These are phyloP conservation scores for Beauveria sp. DNA, from an alignment of 2,329 filamentous ascomycete genomes.

Conservation along the genomic window DNA sequence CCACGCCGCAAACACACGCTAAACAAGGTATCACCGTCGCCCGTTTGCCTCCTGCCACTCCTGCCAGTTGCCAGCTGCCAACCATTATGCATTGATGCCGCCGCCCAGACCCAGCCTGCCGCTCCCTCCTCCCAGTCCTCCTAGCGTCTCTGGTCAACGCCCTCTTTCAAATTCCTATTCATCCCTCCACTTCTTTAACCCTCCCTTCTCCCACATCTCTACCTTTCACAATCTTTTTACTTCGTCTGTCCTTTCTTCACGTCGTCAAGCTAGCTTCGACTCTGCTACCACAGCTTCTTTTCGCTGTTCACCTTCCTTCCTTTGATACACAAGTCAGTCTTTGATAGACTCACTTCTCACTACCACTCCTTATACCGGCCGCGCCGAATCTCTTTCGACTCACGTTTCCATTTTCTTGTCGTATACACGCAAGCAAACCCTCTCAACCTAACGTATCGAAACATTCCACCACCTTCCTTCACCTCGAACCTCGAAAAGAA, in stretches of 20 bases:
- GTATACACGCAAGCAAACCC: neutral
- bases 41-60: neutral
- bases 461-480: conserved; percentile 6
- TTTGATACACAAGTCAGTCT: conserved; percentile 30
- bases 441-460: neutral
- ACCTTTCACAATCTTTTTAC: conserved; percentile 19
- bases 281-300: conserved; percentile 23
- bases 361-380: conserved; percentile 28
- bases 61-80: neutral
- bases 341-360: conserved; percentile 40
- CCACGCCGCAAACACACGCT: neutral
- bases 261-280: conserved; percentile 20
- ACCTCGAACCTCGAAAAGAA: neutral
- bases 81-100: neutral
- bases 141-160: neutral
- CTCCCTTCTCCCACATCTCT: conserved; percentile 15
- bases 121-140: neutral
- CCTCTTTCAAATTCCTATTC: neutral
- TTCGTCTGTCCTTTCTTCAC: conserved; percentile 12
- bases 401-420: neutral
- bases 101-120: neutral
- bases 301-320: conserved; percentile 22
- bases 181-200: conserved; percentile 7
- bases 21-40: neutral
- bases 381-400: conserved; percentile 16